A percentile compares a stretch with the other conserved stretches of the same genome.
phyloP scores from a whole-genome alignment of 148 eudicot species.

The Spergularia marina region DNA sequence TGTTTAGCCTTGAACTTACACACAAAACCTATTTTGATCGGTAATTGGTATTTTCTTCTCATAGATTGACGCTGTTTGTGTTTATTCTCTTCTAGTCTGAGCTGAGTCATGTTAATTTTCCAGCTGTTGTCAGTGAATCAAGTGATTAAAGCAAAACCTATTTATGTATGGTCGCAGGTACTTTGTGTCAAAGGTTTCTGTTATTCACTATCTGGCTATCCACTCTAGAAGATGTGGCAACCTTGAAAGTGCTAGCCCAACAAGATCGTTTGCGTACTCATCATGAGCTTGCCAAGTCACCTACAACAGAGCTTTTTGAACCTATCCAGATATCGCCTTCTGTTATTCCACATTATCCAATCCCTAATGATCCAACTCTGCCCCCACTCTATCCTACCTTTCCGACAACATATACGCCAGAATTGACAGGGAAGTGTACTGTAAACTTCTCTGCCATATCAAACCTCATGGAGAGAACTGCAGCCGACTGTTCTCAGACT shows the following conservation, averaged over 20 bases:
- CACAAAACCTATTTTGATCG: no score
- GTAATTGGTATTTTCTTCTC: no score
- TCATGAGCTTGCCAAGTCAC: slow-evolving; percentile 52
- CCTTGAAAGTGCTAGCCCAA: slow-evolving; percentile 36
- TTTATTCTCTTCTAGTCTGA: no score
- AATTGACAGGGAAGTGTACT: slow-evolving; percentile 87
- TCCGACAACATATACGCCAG: slow-evolving; percentile 72
- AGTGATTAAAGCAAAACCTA: neutral
- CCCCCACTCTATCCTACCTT: slow-evolving; percentile 80
- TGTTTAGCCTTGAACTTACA: no score
- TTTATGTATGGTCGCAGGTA: slow-evolving; percentile 45
- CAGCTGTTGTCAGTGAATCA: neutral
- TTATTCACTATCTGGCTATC: slow-evolving; percentile 51
- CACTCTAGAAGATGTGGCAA: slow-evolving; percentile 39
- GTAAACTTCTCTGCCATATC: slow-evolving; percentile 86
- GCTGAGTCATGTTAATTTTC: neutral
- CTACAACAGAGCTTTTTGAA: slow-evolving; percentile 50
- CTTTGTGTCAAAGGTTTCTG: slow-evolving; percentile 44
- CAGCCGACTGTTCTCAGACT: slow-evolving; percentile 74
- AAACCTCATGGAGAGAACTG: slow-evolving; percentile 72
- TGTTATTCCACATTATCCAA: slow-evolving; percentile 66
- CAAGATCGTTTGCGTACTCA: slow-evolving; percentile 35
- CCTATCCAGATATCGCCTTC: slow-evolving; percentile 91
- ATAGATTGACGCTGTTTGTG: no score
- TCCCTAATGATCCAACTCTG: slow-evolving; percentile 43